Percentiles rank a stretch among this genome's conserved stretches.
Conservation (phyloP, 1,284 basidiomycete species). For the Porogramme epimiltina region DNA sequence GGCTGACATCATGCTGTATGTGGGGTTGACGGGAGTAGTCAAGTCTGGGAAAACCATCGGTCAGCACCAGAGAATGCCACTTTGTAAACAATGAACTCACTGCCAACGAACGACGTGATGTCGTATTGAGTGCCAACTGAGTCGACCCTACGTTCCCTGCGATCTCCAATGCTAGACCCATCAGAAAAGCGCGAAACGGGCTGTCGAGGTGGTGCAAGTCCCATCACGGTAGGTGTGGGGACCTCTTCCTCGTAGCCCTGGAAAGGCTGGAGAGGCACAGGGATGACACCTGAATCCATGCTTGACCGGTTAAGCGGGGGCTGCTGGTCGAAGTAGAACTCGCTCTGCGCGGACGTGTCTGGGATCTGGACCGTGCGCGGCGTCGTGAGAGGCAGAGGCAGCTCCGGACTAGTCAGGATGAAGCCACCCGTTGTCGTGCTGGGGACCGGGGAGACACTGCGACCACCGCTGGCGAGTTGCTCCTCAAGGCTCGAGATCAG, state of each 20-base stretch:
- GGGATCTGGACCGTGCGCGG: conserved; percentile 9
- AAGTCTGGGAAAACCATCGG: conserved; percentile 6
- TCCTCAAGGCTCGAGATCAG: too few species aligned
- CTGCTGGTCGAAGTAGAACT: conserved; percentile 66
- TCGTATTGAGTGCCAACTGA: conserved; percentile 65
- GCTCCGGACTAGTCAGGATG: conserved; percentile 13
- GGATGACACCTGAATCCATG: conserved; percentile 17
- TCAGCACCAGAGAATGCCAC: conserved; percentile 5
- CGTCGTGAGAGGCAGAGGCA: conserved; percentile 28
- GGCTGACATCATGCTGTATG: conserved; percentile 18
- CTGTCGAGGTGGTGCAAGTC: conserved; percentile 10
- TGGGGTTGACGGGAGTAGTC: conserved; percentile 16
- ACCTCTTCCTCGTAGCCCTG: neutral
- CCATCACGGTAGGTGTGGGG: neutral
- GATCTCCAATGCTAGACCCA: conserved; percentile 22
- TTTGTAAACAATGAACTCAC: conserved; percentile 41
- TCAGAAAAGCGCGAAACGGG: conserved; percentile 33
- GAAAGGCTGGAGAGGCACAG: neutral
- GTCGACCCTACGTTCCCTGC: conserved; percentile 31
- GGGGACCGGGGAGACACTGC: too few species aligned
- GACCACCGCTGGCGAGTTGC: too few species aligned
- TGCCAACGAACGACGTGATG: conserved; percentile 75
- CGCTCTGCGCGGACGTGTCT: conserved; percentile 46
- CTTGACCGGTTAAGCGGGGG: conserved; percentile 48
- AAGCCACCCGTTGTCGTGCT: neutral